phyloP scores from a whole-genome alignment of 805 yeast genomes.

The Zygotorulaspora florentina region DNA sequence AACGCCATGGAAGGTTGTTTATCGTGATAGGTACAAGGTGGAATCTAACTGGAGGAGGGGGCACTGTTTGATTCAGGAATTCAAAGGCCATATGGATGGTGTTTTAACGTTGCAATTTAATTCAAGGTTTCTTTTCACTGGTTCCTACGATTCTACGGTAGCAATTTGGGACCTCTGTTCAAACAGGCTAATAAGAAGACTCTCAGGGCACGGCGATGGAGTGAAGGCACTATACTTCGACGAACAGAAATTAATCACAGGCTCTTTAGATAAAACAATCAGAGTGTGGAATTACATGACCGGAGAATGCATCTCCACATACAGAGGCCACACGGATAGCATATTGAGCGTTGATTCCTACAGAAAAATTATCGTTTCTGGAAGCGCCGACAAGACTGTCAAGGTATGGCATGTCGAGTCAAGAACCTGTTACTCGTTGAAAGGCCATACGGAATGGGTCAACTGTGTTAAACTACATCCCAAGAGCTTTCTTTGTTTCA shows the following conservation, averaged over 20 bases:
- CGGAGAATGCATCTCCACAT: constrained; percentile 90
- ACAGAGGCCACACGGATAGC: constrained; percentile 85
- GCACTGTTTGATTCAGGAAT: constrained; percentile 54
- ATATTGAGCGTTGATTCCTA: constrained; percentile 81
- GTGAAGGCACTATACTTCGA: constrained; percentile 84
- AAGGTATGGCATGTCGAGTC: constrained; percentile 96
- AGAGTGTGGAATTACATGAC: constrained; percentile 95
- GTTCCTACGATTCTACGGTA: constrained; percentile 85
- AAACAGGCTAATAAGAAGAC: constrained; percentile 70
- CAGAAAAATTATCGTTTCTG: constrained; percentile 80
- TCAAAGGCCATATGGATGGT: constrained; percentile 82
- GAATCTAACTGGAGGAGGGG: constrained; percentile 96
- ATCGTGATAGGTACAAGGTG: constrained; percentile 83
- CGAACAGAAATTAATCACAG: constrained; percentile 83
- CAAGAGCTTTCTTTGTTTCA: constrained; percentile 69
- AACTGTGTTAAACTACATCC: constrained; percentile 84
- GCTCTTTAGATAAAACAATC: constrained; percentile 85
- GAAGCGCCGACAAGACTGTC: constrained; percentile 87
- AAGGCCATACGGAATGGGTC: constrained; percentile 93
- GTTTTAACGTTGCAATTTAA: constrained; percentile 84
- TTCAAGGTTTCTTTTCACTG: constrained; percentile 77
- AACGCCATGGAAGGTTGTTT: constrained; percentile 94
- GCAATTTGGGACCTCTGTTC: constrained; percentile 90
- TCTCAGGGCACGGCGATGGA: constrained; percentile 85
- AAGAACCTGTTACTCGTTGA: constrained; percentile 82